Evolutionary conservation across 306 rosid species (phyloP).

Genomic region (Pueraria montana): DNA sequence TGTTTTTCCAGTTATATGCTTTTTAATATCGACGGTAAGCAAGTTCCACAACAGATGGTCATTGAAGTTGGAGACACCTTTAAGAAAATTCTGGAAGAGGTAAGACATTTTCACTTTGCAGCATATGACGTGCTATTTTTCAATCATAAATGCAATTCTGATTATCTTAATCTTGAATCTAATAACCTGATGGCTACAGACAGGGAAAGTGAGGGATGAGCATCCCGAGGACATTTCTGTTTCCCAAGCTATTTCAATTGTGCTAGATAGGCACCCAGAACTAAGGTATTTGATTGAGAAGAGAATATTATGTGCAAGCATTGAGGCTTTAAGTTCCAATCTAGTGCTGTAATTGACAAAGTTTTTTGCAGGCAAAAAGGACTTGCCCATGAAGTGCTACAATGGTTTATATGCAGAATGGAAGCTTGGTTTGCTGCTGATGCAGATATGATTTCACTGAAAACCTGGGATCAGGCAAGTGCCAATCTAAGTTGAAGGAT

Average conservation of each 20-base stretch:
- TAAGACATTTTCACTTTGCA: conserved; percentile 42
- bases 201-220: conserved; percentile 78
- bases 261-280: conserved; percentile 69
- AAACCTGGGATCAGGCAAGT: conserved; percentile 90
- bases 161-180: conserved; percentile 40
- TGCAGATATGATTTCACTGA: conserved; percentile 79
- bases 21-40: conserved; percentile 69
- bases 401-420: conserved; percentile 85
- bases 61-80: conserved; percentile 77
- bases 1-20: conserved; percentile 73
- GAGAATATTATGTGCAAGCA: conserved; percentile 1
- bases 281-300: conserved; percentile 57
- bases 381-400: conserved; percentile 76
- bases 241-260: conserved; percentile 69
- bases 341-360: conserved; percentile 25
- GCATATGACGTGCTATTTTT: conserved; percentile 26
- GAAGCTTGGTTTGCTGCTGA: conserved; percentile 94
- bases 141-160: not conserved
- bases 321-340: conserved; percentile 28
- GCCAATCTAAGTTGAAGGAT: conserved; percentile 40
- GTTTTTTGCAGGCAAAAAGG: conserved; percentile 68
- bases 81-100: conserved; percentile 77
- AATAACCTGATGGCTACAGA: conserved; percentile 53
- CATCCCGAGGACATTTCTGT: conserved; percentile 72
- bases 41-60: conserved; percentile 78